These are phyloP conservation scores for Crucibulum laeve DNA, from an alignment of 768 basidiomycete species.

Conservation along the genomic window DNA sequence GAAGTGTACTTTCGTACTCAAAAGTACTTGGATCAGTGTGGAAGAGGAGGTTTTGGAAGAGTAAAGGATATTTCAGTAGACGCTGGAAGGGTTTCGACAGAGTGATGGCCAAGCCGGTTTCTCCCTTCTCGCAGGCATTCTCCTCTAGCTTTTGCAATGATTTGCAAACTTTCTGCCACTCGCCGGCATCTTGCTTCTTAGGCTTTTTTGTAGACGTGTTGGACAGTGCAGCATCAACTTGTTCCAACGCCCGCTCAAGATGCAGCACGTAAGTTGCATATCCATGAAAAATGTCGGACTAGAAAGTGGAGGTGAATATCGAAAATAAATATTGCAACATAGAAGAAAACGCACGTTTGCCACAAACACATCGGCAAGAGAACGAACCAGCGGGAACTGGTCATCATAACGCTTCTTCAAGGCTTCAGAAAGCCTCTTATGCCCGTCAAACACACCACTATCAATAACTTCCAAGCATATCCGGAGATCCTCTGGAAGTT, in stretches of 20 bases:
- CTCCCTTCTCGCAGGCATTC: slow-evolving; percentile 77
- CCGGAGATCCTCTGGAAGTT: slow-evolving; percentile 83
- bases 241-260: slow-evolving; percentile 83
- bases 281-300: slow-evolving; percentile 92
- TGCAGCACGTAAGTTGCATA: slow-evolving; percentile 95
- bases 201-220: slow-evolving; percentile 67
- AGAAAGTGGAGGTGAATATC: slow-evolving; percentile 12
- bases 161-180: slow-evolving; percentile 76
- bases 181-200: slow-evolving; percentile 75
- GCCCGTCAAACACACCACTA: slow-evolving; percentile 84
- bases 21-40: slow-evolving; percentile 96
- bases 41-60: slow-evolving; percentile 96
- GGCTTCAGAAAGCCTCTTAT: slow-evolving; percentile 79
- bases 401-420: slow-evolving; percentile 91
- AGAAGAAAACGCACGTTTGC: slow-evolving; percentile 65
- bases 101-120: slow-evolving; percentile 92
- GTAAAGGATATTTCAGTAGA: slow-evolving; percentile 91
- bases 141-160: slow-evolving; percentile 76
- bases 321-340: slow-evolving; percentile 2
- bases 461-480: slow-evolving; percentile 85
- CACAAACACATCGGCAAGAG: slow-evolving; percentile 94
- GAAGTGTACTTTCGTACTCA: slow-evolving; percentile 93
- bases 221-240: slow-evolving; percentile 77
- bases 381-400: slow-evolving; percentile 90
- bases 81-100: slow-evolving; percentile 97